phyloP scores from a whole-genome alignment of 2,329 filamentous ascomycete genomes.

The Cercospora berteroae region DNA sequence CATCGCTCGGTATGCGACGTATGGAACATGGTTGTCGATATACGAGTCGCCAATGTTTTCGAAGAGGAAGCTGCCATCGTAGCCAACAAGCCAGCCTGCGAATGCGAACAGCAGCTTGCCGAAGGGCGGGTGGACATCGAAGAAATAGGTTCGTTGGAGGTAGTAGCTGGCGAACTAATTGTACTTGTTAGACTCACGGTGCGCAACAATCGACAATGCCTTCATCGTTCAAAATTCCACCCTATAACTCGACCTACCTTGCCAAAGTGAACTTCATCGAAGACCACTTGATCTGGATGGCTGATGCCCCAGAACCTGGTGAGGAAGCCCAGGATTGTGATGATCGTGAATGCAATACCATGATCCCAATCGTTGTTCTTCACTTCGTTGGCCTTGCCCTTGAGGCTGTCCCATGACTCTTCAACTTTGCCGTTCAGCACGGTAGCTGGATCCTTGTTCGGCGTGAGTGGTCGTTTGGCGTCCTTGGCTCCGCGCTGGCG shows the following conservation, averaged over 20 bases:
- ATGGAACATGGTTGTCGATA: slow-evolving; percentile 93
- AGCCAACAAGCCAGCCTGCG: slow-evolving; percentile 96
- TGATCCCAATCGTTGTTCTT: slow-evolving; percentile 68
- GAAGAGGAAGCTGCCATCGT: slow-evolving; percentile 95
- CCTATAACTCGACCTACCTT: slow-evolving; percentile 63
- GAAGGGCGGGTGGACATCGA: slow-evolving; percentile 97
- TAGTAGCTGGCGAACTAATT: slow-evolving; percentile 64
- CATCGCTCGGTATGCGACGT: slow-evolving; percentile 91
- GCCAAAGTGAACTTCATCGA: slow-evolving; percentile 98
- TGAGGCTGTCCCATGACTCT: slow-evolving; percentile 42
- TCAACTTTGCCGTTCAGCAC: slow-evolving; percentile 36
- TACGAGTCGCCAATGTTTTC: slow-evolving; percentile 99
- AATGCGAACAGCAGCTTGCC: slow-evolving; percentile 97
- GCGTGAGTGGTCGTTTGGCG: slow-evolving; percentile 28
- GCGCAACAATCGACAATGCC: not conserved
- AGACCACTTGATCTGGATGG: slow-evolving; percentile 94
- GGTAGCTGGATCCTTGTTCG: slow-evolving; percentile 20
- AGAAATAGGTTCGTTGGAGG: slow-evolving; percentile 96
- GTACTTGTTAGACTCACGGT: not conserved
- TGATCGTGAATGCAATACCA: slow-evolving; percentile 70
- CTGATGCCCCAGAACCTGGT: slow-evolving; percentile 96
- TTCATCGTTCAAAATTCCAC: slow-evolving; percentile 2
- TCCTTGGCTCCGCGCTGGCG: slow-evolving; percentile 26
- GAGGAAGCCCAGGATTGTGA: slow-evolving; percentile 80
- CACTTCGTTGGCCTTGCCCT: slow-evolving; percentile 35